Base-by-base conservation (phyloP, 129 eudicot species). In the Kitagawia praeruptora region DNA sequence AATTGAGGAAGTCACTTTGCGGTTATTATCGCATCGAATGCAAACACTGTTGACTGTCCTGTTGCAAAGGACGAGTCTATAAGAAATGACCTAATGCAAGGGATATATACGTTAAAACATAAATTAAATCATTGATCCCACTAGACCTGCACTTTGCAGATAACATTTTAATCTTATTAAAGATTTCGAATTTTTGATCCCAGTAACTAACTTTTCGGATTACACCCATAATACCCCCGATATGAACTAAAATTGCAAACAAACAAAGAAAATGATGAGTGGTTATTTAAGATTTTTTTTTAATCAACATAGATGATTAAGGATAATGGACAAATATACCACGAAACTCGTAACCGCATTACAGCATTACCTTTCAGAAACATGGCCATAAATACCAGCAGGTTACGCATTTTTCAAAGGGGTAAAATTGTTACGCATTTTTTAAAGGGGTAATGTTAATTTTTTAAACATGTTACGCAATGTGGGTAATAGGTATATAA, bases 1-100 rank as follows among this genome's bases (percentile, higher is more conserved):
- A 61, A 61, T 10, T 61, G 69, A 61, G 37, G 69, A 61, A 61
- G 34, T 61, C 37, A n/a, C 34, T 58, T 58, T n/a, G 34, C 2
- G 5, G 69, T n/a, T 61, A n/a, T 25, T 25, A 61, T 61, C 69
- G 6, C 34, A 8, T 61, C 37, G 34, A n/a, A 61, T 25, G 25
- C 69, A 61, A 61, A 37, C 69, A n/a, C 69, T 61, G 69, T 61
- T 61, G 69, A 25, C 69, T n/a, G 69, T 61, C 69, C 69, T 61
- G 69, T 61, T 61, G 69, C 69, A 9, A n/a, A 25, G 14, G 66
- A 58, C 31, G 23, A 56, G 11, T 21, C 12, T 56, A 23, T n/a
- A 21, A n/a, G 5, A 23, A 58, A 58, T 54, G 64, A 54, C 9
- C 64, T 21, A 27, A 54, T 54, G 21, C 64, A 54, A 54, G 64